A percentile compares a stretch with the other conserved stretches of the same genome.
These are phyloP conservation scores for Phylloporus rhodoxanthus DNA, from an alignment of 768 basidiomycete species.

Conservation along the genomic window DNA sequence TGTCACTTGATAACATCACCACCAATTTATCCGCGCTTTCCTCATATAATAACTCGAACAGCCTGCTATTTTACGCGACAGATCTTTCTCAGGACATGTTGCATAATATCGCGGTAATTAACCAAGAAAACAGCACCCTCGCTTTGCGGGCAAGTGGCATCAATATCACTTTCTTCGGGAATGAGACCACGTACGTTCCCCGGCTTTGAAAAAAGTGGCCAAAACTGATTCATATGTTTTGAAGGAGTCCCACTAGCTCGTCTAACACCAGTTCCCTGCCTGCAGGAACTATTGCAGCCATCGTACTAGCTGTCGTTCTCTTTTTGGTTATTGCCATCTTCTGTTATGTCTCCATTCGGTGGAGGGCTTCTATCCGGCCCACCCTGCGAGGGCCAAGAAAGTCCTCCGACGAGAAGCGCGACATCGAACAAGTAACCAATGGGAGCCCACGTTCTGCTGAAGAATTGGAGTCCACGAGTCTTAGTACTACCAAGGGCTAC, in stretches of 20 bases:
- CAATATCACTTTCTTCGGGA: slow-evolving; percentile 38
- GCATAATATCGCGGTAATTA: slow-evolving; percentile 52
- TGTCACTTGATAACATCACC: slow-evolving; percentile 48
- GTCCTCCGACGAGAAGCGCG: neutral
- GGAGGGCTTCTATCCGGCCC: slow-evolving; percentile 33
- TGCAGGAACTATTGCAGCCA: slow-evolving; percentile 60
- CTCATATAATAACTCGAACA: slow-evolving; percentile 44
- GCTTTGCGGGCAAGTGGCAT: slow-evolving; percentile 47
- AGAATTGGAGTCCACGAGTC: slow-evolving; percentile 23
- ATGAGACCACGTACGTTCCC: slow-evolving; percentile 29
- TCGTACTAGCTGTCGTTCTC: slow-evolving; percentile 52
- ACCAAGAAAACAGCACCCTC: slow-evolving; percentile 49
- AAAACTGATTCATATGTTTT: slow-evolving; percentile 3
- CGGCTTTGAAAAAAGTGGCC: neutral
- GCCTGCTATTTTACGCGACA: slow-evolving; percentile 59
- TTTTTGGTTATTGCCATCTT: slow-evolving; percentile 41
- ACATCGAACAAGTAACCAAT: slow-evolving; percentile 8
- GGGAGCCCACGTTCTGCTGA: slow-evolving; percentile 12
- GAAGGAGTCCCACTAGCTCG: slow-evolving; percentile 16
- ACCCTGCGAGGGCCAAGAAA: neutral
- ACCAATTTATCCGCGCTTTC: slow-evolving; percentile 46
- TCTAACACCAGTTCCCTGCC: slow-evolving; percentile 27
- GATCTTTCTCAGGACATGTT: slow-evolving; percentile 45
- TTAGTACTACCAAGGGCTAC: slow-evolving; percentile 30
- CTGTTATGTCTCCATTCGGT: slow-evolving; percentile 45